Evolutionary conservation across 2,329 filamentous ascomycete species (phyloP), one percentile per base, ranked within the genome.

Genomic region (Epichloe uncinata): DNA sequence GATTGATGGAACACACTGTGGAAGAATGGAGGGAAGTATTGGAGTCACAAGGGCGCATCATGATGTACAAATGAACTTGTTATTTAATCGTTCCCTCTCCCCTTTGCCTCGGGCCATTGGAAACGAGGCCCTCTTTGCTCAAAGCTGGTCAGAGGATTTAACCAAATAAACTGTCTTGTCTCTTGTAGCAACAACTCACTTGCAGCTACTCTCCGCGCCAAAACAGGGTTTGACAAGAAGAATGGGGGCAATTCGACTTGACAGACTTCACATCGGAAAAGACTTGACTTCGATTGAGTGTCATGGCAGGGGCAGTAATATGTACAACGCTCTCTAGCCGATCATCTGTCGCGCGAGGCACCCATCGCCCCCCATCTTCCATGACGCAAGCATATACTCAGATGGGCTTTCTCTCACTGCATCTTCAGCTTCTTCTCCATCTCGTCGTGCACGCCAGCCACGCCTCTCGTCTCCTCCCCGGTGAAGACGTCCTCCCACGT

Each of bases 401-500:
- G 22, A 30, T 15, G 3, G 6, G 37, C n/a, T 18, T n/a, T 33
- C 30, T 11, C 47, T 41, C 57, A 61, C 55, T 63, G 58, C 65
- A 96, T 94, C 76, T 82, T 85, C 68, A 95, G 73, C 77, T 88
- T 87, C 69, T 80, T 79, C 81, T 96, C 91, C 81, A 96, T 89
- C 79, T 97, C 91, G 51, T 87, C 84, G 60, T 96, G 89, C 69
- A 96, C 82, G 48, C 83, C 80, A 22, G 83, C 79, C 41, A 80
- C 72, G 53, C 79, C 77, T 60, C 82, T 77, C 64, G 80, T 77
- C 68, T 91, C 87, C 58, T 86, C 84, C 53, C 88, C 87, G 18
- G 77, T 80, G 65, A 84, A 97, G 18, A 98, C 81, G 72, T 97
- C 93, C 75, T 98, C 93, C 93, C 93, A 98, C 7, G 76, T 80